These are phyloP conservation scores for Pestalotiopsis sp. DNA, from an alignment of 2,329 filamentous ascomycete genomes.

Conservation along the genomic window DNA sequence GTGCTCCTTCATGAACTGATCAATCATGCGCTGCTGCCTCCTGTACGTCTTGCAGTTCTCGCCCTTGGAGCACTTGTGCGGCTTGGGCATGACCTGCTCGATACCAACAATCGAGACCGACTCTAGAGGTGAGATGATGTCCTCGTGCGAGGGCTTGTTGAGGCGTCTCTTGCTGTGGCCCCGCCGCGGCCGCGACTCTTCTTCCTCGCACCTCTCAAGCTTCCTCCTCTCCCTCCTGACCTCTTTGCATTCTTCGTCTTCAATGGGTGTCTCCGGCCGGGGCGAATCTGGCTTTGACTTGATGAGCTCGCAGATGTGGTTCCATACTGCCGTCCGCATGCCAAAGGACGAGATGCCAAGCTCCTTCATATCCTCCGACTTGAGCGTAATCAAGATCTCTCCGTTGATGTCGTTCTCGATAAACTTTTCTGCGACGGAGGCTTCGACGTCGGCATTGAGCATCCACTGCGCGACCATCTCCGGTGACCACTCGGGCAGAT, in stretches of 20 bases:
- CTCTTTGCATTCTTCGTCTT: conserved; percentile 58
- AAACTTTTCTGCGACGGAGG: conserved; percentile 78
- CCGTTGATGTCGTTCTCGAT: conserved; percentile 92
- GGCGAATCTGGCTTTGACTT: conserved; percentile 55
- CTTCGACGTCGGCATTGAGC: conserved; percentile 80
- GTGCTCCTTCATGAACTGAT: conserved; percentile 74
- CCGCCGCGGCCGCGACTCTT: conserved; percentile 34
- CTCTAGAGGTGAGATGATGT: conserved; percentile 76
- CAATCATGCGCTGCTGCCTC: conserved; percentile 78
- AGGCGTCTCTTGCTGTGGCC: conserved; percentile 31
- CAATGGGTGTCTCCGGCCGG: conserved; percentile 61
- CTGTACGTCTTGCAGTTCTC: conserved; percentile 83
- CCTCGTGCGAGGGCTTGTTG: conserved; percentile 49
- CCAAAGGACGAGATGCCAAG: conserved; percentile 82
- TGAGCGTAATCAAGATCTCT: conserved; percentile 83
- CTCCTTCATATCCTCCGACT: conserved; percentile 85
- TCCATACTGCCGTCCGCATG: conserved; percentile 78
- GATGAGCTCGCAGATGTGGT: conserved; percentile 73
- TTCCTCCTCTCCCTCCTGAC: conserved; percentile 48
- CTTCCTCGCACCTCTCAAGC: conserved; percentile 33
- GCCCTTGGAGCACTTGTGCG: conserved; percentile 83
- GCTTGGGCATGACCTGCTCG: conserved; percentile 83
- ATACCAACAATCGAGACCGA: conserved; percentile 92
- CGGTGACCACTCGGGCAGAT: conserved; percentile 70
- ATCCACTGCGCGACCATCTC: conserved; percentile 85